A percentile compares a stretch with the other conserved stretches of the same genome.
phyloP scores from a whole-genome alignment of 1,284 basidiomycete genomes.

The Bjerkandera adusta region DNA sequence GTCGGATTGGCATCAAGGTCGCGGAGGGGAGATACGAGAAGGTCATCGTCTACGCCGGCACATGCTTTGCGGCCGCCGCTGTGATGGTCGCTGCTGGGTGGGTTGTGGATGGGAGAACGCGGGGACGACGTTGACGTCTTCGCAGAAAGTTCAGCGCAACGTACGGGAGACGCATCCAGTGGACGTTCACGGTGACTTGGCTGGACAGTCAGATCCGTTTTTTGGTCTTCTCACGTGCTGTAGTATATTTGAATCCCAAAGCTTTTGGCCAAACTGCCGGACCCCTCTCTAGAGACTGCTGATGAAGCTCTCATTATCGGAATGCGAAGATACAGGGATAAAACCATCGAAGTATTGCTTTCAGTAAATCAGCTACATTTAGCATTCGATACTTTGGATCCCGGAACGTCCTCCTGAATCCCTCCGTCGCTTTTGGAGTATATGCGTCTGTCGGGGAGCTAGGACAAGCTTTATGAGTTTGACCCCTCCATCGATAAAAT shows the following conservation, averaged over 20 bases:
- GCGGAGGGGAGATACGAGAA: constrained; percentile 31
- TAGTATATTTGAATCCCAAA: background rate
- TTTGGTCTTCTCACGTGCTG: no score
- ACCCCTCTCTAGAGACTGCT: no score
- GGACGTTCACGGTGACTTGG: no score
- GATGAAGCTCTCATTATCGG: no score
- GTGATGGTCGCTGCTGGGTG: constrained; percentile 26
- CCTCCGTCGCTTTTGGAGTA: no score
- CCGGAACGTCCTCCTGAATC: no score
- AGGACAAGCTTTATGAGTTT: background rate
- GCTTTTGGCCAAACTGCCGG: no score
- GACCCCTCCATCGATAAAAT: background rate
- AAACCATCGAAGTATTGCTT: background rate
- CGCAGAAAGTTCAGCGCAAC: no score
- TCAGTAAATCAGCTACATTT: background rate
- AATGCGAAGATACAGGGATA: no score
- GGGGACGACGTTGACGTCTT: no score
- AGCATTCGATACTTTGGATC: background rate
- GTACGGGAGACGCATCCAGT: no score
- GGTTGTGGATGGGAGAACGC: constrained; percentile 11
- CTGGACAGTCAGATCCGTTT: no score
- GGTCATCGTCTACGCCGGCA: constrained; percentile 35
- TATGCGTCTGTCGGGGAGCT: constrained; percentile 9
- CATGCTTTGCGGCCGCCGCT: constrained; percentile 33
- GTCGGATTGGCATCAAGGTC: constrained; percentile 17